Evolutionary conservation across 2,329 filamentous ascomycete genomes (phyloP), one percentile per base, ranked within the genome.

Genomic region (Arthrobotrys conoides): DNA sequence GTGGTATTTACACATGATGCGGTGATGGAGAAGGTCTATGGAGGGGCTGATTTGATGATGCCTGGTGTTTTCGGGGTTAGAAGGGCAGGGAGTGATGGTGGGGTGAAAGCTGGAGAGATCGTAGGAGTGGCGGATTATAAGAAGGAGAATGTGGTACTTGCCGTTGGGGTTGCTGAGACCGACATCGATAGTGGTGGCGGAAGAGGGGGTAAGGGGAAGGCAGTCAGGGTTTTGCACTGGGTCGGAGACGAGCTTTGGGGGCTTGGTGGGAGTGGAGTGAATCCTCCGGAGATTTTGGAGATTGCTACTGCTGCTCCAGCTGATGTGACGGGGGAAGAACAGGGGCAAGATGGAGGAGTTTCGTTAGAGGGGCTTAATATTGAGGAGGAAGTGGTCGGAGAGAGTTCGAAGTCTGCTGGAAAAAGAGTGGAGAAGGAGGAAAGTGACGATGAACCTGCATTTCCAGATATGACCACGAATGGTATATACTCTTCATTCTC

Each of bases 231-330:
- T 3, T 84, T 91, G 61, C 90, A 92, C 82, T 92, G 90, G 90
- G 86, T 87, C 77, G 90, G 90, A 0, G 90, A 92, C 84, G 90
- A 92, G 84, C 82, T 91, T n/a, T 92, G 90, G 89, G 85, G 90
- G 87, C 81, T 85, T 87, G 36, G 85, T 85, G 30, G 88, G 87
- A 4, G 87, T 86, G 75, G 86, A 5, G 24, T 72, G 22, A 18
- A 12, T 6, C 75, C 75, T 8, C 75, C 87, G 18, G 90, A 89
- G 9, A 84, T 84, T 46, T 84, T 86, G 16, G 85, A 88, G 12
- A 90, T 90, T 24, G 16, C 48, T 3, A 24, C 48, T 24, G 8
- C 8, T 22, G 86, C 87, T 30, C 84, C 16, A 12, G 68, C 71
- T 12, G 59, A 64, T 24, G 51, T 44, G 36, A 20, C 63, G 44